Conservation (phyloP, 2,329 filamentous ascomycete genomes). For the Neofusicoccum laricinum region DNA sequence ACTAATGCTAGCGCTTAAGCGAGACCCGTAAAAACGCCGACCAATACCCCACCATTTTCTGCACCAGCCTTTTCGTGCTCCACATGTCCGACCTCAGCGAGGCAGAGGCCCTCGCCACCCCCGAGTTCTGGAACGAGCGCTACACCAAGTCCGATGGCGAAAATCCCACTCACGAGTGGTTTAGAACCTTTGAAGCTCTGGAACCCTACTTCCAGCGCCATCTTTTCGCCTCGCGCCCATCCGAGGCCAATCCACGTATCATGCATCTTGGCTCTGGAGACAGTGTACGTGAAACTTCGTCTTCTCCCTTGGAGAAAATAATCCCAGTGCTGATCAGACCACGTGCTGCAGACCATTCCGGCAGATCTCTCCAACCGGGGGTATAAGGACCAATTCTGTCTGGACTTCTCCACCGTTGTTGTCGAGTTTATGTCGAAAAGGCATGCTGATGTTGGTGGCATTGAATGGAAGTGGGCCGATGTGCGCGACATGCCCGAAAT, state of each 20-base stretch:
- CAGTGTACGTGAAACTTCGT: constrained; percentile 45
- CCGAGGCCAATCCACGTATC: constrained; percentile 42
- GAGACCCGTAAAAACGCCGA: no score
- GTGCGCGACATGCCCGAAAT: constrained; percentile 49
- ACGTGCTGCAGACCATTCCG: constrained; percentile 45
- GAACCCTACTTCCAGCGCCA: constrained; percentile 46
- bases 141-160: constrained; percentile 42
- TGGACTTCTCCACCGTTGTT: constrained; percentile 56
- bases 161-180: constrained; percentile 54
- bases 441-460: constrained; percentile 36
- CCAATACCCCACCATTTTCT: not conserved
- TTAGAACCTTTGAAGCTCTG: constrained; percentile 48
- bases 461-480: constrained; percentile 50
- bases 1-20: not conserved
- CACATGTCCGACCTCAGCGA: constrained; percentile 21
- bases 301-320: not conserved
- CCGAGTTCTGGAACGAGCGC: constrained; percentile 52
- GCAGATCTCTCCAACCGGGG: constrained; percentile 46
- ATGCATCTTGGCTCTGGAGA: constrained; percentile 58
- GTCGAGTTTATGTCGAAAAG: constrained; percentile 52
- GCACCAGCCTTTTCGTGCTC: not conserved
- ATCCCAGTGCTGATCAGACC: constrained; percentile 5
- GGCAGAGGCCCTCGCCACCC: constrained; percentile 36
- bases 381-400: constrained; percentile 53
- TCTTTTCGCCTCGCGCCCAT: constrained; percentile 37